Evolutionary conservation across 768 basidiomycete genomes (phyloP).

Genomic region (Kwoniella newhampshirensis): DNA sequence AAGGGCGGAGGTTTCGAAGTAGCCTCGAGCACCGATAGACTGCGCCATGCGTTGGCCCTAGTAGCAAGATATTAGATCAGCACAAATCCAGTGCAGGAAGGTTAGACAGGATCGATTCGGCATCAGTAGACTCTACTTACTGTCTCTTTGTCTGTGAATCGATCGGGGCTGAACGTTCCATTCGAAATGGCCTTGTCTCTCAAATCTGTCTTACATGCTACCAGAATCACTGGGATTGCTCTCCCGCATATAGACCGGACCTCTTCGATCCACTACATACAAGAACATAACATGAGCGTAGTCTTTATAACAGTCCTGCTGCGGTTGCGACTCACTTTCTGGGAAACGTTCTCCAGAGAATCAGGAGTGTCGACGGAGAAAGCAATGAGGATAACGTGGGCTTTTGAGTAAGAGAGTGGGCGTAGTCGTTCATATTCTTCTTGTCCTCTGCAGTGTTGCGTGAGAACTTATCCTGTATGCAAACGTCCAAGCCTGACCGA

Average conservation of each 20-base stretch:
- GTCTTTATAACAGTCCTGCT: not conserved
- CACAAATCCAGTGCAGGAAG: not conserved
- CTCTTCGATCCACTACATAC: constrained; percentile 94
- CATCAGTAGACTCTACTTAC: constrained; percentile 42
- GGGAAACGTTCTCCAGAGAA: constrained; percentile 90
- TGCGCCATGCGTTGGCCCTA: constrained; percentile 77
- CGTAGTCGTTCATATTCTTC: constrained; percentile 98
- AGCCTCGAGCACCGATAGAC: constrained; percentile 83
- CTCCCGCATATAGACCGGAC: constrained; percentile 94
- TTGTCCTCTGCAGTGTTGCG: no score
- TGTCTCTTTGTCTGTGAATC: constrained; percentile 52
- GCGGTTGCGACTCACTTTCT: constrained; percentile 64
- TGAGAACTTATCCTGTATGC: no score
- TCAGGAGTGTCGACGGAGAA: constrained; percentile 95
- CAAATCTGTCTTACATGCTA: constrained; percentile 93
- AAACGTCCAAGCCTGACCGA: no score
- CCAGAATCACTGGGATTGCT: constrained; percentile 86
- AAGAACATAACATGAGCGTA: constrained; percentile 4
- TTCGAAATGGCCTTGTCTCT: constrained; percentile 57
- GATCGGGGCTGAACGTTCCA: constrained; percentile 37
- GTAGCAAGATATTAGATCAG: constrained; percentile 53
- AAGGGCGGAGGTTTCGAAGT: constrained; percentile 90
- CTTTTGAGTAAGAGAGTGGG: constrained; percentile 96
- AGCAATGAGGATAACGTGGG: constrained; percentile 97
- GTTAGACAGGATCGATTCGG: not conserved